A percentile compares a stretch with the other conserved stretches of the same genome.
phyloP scores from a whole-genome alignment of 164 flowering plant species.

The Kingdonia uniflora region DNA sequence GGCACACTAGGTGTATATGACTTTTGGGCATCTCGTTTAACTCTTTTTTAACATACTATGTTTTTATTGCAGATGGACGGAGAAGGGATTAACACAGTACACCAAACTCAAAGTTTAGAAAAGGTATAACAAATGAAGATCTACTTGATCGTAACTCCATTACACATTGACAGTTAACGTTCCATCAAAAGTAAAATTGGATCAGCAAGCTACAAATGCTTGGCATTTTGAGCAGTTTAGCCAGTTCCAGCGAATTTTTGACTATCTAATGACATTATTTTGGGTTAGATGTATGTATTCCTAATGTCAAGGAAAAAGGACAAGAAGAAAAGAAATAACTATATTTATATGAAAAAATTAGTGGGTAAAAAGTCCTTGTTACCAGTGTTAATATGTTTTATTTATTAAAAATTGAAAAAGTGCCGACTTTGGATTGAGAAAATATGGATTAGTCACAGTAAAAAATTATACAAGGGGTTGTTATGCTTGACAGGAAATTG shows the following conservation, averaged over 20 bases:
- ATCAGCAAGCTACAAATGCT: not conserved
- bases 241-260: slow-evolving; percentile 8
- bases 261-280: slow-evolving; percentile 18
- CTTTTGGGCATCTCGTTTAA: no score
- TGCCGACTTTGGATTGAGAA: no score
- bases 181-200: not conserved
- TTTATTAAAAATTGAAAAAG: no score
- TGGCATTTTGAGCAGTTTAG: slow-evolving; percentile 2
- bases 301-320: not conserved
- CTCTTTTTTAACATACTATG: no score
- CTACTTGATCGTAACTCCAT: slow-evolving; percentile 5
- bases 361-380: no score
- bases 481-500: no score
- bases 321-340: not conserved
- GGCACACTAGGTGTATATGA: no score
- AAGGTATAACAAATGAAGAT: slow-evolving; percentile 9
- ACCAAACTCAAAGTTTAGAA: slow-evolving; percentile 8
- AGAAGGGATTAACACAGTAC: slow-evolving; percentile 5
- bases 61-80: slow-evolving; percentile 11
- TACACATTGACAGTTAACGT: slow-evolving; percentile 3
- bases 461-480: no score
- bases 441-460: no score
- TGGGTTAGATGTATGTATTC: not conserved
- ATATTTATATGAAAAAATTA: not conserved
- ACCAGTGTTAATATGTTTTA: no score